These are phyloP conservation scores for Colletotrichum kahawae DNA, from an alignment of 2,329 filamentous ascomycete genomes.

Conservation along the genomic window DNA sequence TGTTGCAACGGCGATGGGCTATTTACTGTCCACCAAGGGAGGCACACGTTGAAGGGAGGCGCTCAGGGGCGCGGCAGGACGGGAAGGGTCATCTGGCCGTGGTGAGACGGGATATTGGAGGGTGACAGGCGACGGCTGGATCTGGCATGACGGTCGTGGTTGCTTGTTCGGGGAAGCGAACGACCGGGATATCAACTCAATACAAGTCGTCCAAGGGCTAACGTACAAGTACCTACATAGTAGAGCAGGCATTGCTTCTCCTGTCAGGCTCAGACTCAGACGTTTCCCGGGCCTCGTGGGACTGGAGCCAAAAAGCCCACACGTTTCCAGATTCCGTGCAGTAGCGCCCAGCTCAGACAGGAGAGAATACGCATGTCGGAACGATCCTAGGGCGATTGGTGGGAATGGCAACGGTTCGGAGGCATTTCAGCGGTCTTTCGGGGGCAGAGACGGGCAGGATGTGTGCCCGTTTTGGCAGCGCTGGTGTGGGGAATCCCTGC, in stretches of 20 bases:
- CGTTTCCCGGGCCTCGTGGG: not conserved
- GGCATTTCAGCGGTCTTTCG: not conserved
- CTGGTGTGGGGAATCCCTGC: slow-evolving; percentile 10
- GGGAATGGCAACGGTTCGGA: not conserved
- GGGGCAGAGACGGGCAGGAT: not conserved
- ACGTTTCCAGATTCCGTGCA: not conserved
- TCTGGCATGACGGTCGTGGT: not conserved
- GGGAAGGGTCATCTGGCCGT: not conserved
- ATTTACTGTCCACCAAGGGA: not conserved
- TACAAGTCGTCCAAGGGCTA: not conserved
- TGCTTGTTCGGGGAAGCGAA: not conserved
- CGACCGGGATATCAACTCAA: not conserved
- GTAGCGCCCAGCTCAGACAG: not conserved
- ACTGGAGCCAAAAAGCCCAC: not conserved
- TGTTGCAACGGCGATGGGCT: not conserved
- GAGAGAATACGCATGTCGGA: not conserved
- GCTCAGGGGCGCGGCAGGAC: not conserved
- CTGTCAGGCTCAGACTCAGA: not conserved
- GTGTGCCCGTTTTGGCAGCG: not conserved
- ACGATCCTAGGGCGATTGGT: not conserved
- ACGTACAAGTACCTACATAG: not conserved
- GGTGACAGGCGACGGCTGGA: not conserved
- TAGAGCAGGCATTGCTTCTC: not conserved
- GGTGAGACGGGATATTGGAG: not conserved
- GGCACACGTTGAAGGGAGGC: not conserved